Percentiles rank a stretch among this genome's conserved stretches.
Evolutionary conservation across 2,329 filamentous ascomycete species (phyloP).

Genomic region (Scopulariopsis brevicaulis): DNA sequence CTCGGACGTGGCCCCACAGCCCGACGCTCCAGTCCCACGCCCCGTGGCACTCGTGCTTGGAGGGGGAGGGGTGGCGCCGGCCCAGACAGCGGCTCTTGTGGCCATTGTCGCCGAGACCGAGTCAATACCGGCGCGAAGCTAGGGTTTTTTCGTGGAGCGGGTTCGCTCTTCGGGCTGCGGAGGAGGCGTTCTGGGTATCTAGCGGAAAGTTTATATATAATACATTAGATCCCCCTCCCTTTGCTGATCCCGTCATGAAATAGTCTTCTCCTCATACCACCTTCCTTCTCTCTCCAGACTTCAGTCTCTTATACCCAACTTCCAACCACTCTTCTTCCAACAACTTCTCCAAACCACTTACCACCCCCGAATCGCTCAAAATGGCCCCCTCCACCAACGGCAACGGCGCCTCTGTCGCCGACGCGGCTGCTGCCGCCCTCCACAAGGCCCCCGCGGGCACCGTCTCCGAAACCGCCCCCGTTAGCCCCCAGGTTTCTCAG

Average conservation of each 20-base stretch:
- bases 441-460: constrained; percentile 15
- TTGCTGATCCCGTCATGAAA: neutral
- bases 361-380: neutral
- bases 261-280: neutral
- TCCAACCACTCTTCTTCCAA: neutral
- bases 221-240: neutral
- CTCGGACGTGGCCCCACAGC: neutral
- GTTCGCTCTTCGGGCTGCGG: neutral
- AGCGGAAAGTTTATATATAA: neutral
- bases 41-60: neutral
- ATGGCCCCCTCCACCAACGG: neutral
- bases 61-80: neutral
- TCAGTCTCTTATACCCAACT: neutral
- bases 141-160: neutral
- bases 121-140: neutral
- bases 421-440: constrained; percentile 8
- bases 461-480: constrained; percentile 5
- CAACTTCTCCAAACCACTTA: neutral
- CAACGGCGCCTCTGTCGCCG: constrained; percentile 5
- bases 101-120: neutral
- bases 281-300: neutral
- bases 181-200: neutral
- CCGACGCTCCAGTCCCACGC: neutral
- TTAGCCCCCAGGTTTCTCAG: neutral
- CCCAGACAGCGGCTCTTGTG: neutral